Evolutionary conservation across 768 basidiomycete species (phyloP), one percentile per base, ranked within the genome.

Genomic region (Termitomyces sp.): DNA sequence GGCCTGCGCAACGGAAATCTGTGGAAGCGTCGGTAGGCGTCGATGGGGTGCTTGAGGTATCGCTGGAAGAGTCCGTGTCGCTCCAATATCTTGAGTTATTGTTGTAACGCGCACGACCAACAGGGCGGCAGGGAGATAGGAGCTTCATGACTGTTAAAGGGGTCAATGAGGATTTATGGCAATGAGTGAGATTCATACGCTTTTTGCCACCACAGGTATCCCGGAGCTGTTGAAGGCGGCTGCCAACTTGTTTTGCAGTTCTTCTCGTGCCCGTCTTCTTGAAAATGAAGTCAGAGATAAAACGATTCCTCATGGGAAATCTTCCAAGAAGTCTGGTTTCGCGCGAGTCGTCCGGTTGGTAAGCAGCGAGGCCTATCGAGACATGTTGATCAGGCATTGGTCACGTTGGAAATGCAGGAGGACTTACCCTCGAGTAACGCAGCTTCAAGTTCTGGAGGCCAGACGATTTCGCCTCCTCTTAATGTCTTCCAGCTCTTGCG

Each of bases 361-460:
- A 91, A 40, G 78, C 82, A 66, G 81, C 83, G 53, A 83, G 81
- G n/a, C 85, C 88, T 90, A 49, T 23, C 46, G 59, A 16, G 56
- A 56, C 63, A 41, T 57, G 51, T 44, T 25, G 35, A 48, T 41
- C 27, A 46, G 20, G 36, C 33, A 38, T 50, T 22, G 40, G 20
- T 22, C 18, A 33, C 25, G 18, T 38, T 53, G 42, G 25, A 46
- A 48, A 31, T 20, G 20, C n/a, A 31, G 23, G 45, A 22, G 36
- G 10, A 29, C 16, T 40, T 57, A 86, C 89, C 89, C 78, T 89
- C 84, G 40, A 91, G 78, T 60, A 91, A 74, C 38, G 86, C 85
- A 27, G 84, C 86, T 73, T 91, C 89, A 48, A 91, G 81, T 61
- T 86, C 80, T 11, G 85, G 86, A 50, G 89, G 89, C 89, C 89